Percentiles rank a stretch among this genome's conserved stretches.
These are phyloP conservation scores for Medicago truncatula DNA, from an alignment of 306 rosid genomes.

Conservation along the genomic window MtrunA17r5.0-ANR NC_053045.1:35309001-35309500, in stretches of 20 bases:
- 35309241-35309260: background rate
- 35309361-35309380: constrained; percentile 90
- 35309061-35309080: too few species aligned
- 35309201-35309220: too few species aligned
- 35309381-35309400: constrained; percentile 78
- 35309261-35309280: constrained; percentile 24
- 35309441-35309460: background rate
- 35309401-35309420: constrained; percentile 52
- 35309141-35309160: too few species aligned
- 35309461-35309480: background rate
- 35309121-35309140: too few species aligned
- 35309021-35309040: constrained; percentile 19
- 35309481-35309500: background rate
- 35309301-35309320: constrained; percentile 92
- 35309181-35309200: too few species aligned
- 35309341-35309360: constrained; percentile 78
- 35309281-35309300: constrained; percentile 98
- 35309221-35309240: too few species aligned
- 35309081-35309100: too few species aligned
- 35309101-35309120: too few species aligned
- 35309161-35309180: too few species aligned
- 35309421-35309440: constrained; percentile 16
- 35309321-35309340: constrained; percentile 86
- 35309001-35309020: constrained; percentile 87
- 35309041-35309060: too few species aligned